Evolutionary conservation across 2,329 filamentous ascomycete species (phyloP), one percentile per base, ranked within the genome.

Genomic region (Fusarium longipes): DNA sequence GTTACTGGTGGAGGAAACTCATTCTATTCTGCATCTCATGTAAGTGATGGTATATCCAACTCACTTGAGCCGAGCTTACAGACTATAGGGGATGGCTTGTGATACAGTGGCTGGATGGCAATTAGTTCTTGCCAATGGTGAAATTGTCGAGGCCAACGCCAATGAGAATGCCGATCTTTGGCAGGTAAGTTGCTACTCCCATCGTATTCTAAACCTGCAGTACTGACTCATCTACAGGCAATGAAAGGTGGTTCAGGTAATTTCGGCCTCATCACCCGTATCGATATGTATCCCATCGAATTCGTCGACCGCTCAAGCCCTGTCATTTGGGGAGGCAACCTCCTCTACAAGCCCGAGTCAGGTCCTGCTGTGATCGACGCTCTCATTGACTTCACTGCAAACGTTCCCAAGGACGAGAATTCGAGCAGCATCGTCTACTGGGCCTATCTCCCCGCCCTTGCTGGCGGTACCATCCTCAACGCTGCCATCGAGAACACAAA

Each of bases 231-330:
- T 14, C 5, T n/a, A 10, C 25, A 67, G 64, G 83, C 81, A 1
- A 73, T 84, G 20, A 81, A 82, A 44, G 83, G 83, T 7, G 82
- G 82, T n/a, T 77, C 77, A 14, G 80, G 77, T 57, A 85, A 84
- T 65, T 80, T 82, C 17, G 82, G 81, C 10, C 70, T 80, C 10
- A 72, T 79, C 17, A 78, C 81, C 5, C 69, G 73, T 22, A 72
- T 76, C 20, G 75, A 78, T 24, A 65, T 78, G 73, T 63, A 70
- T n/a, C 66, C 74, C 12, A 76, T 77, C 14, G 72, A 74, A 22
- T 75, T 73, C 20, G 67, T 55, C 7, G 68, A 76, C 52, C 64
- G 65, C 2, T 36, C 42, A 5, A 71, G 70, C 8, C 75, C 74
- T 3, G 67, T 69, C 4, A 67, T 78, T 6, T 78, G 75, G 76